Evolutionary conservation across 352 stramenopile genomes (phyloP).

Genomic region (Globisporangium polare): DNA sequence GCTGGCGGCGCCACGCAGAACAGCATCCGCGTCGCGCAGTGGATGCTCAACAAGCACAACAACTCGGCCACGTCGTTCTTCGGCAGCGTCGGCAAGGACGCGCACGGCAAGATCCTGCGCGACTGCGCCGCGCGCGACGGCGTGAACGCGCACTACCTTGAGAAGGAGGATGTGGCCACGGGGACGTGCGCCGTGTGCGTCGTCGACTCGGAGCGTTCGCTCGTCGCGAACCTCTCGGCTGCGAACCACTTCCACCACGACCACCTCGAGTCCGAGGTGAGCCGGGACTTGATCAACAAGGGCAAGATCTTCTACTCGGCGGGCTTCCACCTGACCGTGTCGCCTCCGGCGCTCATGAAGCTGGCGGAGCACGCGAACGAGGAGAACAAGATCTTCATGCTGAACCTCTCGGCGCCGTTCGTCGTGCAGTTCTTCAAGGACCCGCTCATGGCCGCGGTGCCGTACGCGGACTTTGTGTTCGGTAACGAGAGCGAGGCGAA

Average conservation of each 20-base stretch:
- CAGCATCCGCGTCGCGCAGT: constrained; percentile 98
- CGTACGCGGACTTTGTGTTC: constrained; percentile 98
- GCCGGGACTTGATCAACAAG: constrained; percentile 92
- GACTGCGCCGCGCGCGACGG: constrained; percentile 93
- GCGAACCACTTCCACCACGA: constrained; percentile 98
- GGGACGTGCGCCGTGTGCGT: constrained; percentile 98
- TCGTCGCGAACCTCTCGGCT: constrained; percentile 97
- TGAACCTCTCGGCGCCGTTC: constrained; percentile 98
- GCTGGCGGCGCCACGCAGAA: constrained; percentile 98
- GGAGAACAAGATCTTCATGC: constrained; percentile 93
- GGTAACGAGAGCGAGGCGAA: constrained; percentile 98
- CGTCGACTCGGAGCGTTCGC: constrained; percentile 93
- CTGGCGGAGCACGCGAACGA: constrained; percentile 91
- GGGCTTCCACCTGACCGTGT: constrained; percentile 99
- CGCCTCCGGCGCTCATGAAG: constrained; percentile 90
- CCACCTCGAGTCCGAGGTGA: constrained; percentile 80
- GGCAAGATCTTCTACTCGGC: constrained; percentile 97
- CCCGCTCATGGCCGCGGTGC: constrained; percentile 90
- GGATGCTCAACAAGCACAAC: constrained; percentile 95
- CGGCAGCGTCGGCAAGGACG: constrained; percentile 95
- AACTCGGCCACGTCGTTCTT: constrained; percentile 92
- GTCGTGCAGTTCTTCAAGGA: constrained; percentile 98
- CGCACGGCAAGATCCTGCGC: constrained; percentile 90
- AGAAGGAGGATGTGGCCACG: constrained; percentile 91
- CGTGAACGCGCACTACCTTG: constrained; percentile 97